Conservation (phyloP, 2,329 filamentous ascomycete species). For the Cytospora piceicola region DNA sequence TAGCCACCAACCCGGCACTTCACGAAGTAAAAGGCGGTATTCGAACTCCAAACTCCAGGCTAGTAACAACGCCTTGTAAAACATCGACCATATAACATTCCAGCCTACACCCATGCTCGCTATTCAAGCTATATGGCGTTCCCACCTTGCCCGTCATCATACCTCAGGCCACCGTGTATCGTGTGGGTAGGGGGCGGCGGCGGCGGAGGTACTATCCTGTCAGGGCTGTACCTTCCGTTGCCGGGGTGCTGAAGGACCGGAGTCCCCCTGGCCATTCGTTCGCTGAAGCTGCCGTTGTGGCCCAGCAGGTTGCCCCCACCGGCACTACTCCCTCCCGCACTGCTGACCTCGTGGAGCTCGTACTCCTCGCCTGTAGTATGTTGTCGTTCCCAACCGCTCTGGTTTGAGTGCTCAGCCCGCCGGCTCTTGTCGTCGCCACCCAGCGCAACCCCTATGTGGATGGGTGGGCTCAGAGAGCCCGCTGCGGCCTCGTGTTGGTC, state of each 20-base stretch:
- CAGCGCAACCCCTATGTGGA: slow-evolving; percentile 49
- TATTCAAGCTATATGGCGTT: neutral
- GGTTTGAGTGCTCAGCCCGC: slow-evolving; percentile 37
- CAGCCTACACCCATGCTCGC: too few relatives aligned
- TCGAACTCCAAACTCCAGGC: slow-evolving; percentile 23
- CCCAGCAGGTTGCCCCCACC: slow-evolving; percentile 29
- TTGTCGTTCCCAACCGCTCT: slow-evolving; percentile 36
- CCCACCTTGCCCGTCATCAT: slow-evolving; percentile 25
- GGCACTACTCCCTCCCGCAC: slow-evolving; percentile 26
- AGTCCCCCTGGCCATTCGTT: slow-evolving; percentile 37
- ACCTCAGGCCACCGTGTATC: slow-evolving; percentile 31
- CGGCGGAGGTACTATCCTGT: slow-evolving; percentile 27
- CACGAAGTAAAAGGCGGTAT: neutral
- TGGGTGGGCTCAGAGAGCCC: slow-evolving; percentile 25
- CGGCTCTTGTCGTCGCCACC: slow-evolving; percentile 44
- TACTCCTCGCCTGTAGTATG: slow-evolving; percentile 46
- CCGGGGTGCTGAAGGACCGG: slow-evolving; percentile 53
- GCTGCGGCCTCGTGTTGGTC: slow-evolving; percentile 21
- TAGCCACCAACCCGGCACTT: neutral
- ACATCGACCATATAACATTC: neutral
- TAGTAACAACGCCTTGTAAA: slow-evolving; percentile 2
- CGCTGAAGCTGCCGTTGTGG: slow-evolving; percentile 25
- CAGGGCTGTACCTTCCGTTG: slow-evolving; percentile 44
- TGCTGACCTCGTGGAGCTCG: slow-evolving; percentile 53
- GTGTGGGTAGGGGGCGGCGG: slow-evolving; percentile 23